Evolutionary conservation across 257 asterid species (phyloP).

Genomic region (Nicotiana attenuata): DNA sequence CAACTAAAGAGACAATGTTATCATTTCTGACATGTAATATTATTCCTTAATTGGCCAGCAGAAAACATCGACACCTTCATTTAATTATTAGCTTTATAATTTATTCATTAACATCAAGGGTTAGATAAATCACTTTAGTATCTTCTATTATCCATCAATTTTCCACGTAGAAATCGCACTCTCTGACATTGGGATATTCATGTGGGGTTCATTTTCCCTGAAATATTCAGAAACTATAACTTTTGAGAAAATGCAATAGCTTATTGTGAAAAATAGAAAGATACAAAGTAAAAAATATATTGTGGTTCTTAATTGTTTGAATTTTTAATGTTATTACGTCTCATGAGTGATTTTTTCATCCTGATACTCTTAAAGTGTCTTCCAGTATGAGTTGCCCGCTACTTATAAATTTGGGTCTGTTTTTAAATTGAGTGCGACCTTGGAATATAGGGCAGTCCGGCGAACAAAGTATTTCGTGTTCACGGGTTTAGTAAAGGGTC

Average conservation of each 20-base stretch:
- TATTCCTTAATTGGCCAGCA: not conserved
- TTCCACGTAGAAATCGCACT: slow-evolving; percentile 4
- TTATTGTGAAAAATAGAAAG: not conserved
- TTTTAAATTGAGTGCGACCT: too few species aligned
- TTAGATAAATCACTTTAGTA: not conserved
- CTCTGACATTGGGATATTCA: not conserved
- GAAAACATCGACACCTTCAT: not conserved
- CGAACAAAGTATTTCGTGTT: too few species aligned
- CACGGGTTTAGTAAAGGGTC: too few species aligned
- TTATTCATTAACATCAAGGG: not conserved
- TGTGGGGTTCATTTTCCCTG: not conserved
- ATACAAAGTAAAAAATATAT: too few species aligned
- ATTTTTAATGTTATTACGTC: not conserved
- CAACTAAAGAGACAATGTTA: not conserved
- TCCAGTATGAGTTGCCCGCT: not conserved
- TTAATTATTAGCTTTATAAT: not conserved
- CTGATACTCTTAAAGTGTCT: not conserved
- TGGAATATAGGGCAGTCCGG: too few species aligned
- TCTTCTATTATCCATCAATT: not conserved
- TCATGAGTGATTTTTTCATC: not conserved
- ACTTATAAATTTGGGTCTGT: too few species aligned
- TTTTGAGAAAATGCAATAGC: not conserved
- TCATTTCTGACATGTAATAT: slow-evolving; percentile 1
- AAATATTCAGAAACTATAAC: not conserved
- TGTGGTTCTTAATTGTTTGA: not conserved